These are phyloP conservation scores for Fusarium albosuccineum DNA, from an alignment of 2,329 filamentous ascomycete species.

Conservation along the genomic window DNA sequence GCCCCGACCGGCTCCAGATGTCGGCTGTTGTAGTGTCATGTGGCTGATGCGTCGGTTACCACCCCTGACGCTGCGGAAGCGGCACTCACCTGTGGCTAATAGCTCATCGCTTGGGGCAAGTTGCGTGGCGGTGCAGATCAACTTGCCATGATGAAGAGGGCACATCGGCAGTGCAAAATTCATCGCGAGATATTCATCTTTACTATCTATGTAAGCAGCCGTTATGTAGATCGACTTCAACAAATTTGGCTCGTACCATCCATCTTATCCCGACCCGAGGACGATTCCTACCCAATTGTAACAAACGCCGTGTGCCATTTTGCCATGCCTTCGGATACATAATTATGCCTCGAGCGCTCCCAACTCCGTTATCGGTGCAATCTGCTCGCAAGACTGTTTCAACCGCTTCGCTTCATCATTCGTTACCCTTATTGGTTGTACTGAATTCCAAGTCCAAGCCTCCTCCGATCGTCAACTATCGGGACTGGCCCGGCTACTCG, in stretches of 20 bases:
- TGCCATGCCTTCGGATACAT: conserved; percentile 1
- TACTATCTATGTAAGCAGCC: conserved; percentile 3
- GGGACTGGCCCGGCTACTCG: conserved; percentile 54
- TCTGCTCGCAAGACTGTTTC: conserved; percentile 1
- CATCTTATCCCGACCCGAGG: neutral
- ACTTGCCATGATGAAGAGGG: conserved; percentile 16
- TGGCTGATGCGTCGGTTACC: conserved; percentile 33
- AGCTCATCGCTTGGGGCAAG: neutral
- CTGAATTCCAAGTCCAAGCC: conserved; percentile 67
- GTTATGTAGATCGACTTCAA: neutral
- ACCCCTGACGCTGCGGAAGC: neutral
- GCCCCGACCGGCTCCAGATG: conserved; percentile 39
- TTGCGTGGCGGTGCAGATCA: conserved; percentile 22
- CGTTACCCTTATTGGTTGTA: conserved; percentile 50
- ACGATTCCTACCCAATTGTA: neutral
- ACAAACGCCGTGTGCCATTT: conserved; percentile 31
- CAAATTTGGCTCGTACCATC: neutral
- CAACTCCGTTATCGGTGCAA: conserved; percentile 32
- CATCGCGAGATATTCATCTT: conserved; percentile 9
- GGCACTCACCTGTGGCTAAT: conserved; percentile 18
- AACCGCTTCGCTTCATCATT: neutral
- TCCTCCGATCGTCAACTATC: conserved; percentile 53
- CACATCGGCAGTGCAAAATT: neutral
- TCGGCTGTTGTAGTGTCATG: conserved; percentile 39
- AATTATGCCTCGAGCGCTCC: conserved; percentile 11